Conservation (phyloP, 2,329 filamentous ascomycete genomes). For the Paraconiothyrium sp. region DNA sequence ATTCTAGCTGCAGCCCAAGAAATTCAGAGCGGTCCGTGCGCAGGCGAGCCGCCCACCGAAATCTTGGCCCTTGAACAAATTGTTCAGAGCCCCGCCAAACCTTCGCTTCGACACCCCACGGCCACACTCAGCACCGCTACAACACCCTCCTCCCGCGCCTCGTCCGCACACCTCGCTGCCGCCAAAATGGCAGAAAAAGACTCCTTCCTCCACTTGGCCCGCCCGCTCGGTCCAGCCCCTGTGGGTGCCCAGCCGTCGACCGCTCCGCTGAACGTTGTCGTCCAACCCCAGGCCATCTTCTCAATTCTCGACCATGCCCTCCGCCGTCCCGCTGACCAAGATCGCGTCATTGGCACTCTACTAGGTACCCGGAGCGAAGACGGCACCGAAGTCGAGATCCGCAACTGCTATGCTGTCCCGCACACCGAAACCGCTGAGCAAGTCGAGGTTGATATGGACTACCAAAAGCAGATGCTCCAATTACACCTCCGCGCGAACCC, state of each 20-base stretch:
- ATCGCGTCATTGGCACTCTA: constrained; percentile 95
- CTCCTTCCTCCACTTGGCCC: constrained; percentile 92
- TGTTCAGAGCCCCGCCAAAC: constrained; percentile 22
- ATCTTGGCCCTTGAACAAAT: constrained; percentile 34
- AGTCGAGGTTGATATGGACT: constrained; percentile 99
- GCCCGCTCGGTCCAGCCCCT: constrained; percentile 84
- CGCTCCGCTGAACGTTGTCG: constrained; percentile 89
- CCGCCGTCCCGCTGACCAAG: constrained; percentile 89
- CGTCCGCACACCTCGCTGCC: constrained; percentile 11
- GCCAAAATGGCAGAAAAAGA: constrained; percentile 82
- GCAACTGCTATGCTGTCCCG: constrained; percentile 95
- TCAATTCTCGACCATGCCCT: constrained; percentile 86
- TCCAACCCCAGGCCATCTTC: constrained; percentile 87
- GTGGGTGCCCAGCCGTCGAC: constrained; percentile 84
- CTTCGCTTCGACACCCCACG: constrained; percentile 18
- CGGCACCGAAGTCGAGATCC: constrained; percentile 94
- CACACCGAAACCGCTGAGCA: constrained; percentile 99
- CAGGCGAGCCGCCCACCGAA: constrained; percentile 40
- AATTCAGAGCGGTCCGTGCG: constrained; percentile 40
- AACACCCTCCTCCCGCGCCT: constrained; percentile 27
- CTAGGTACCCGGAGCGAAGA: constrained; percentile 94
- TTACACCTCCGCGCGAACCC: constrained; percentile 94
- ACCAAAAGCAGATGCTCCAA: constrained; percentile 98
- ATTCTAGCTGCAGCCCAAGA: constrained; percentile 12
- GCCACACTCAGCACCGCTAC: constrained; percentile 24